A percentile compares a stretch with the other conserved stretches of the same genome.
phyloP scores from a whole-genome alignment of 2,329 filamentous ascomycete species.

The Aspergillus pseudoglaucus region DNA sequence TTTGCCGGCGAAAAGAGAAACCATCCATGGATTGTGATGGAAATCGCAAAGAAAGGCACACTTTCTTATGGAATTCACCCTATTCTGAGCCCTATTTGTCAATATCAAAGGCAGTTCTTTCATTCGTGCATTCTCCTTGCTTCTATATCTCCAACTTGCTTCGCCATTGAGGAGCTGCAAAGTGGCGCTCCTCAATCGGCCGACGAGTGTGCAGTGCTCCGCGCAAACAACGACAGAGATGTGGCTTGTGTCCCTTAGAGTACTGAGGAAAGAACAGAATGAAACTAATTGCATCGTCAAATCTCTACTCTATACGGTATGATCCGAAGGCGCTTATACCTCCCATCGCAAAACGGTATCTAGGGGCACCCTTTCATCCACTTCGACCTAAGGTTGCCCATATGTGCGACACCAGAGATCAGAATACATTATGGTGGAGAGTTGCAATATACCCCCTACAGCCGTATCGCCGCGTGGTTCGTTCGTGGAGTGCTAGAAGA shows the following conservation, averaged over 20 bases:
- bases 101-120: not conserved
- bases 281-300: conserved; percentile 13
- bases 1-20: conserved; percentile 7
- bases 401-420: conserved; percentile 31
- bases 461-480: conserved; percentile 36
- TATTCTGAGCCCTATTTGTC: not conserved
- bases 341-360: conserved; percentile 26
- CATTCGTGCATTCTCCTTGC: not conserved
- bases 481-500: conserved; percentile 41
- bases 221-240: not conserved
- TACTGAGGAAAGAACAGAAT: conserved; percentile 5
- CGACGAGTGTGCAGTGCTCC: not conserved
- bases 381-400: conserved; percentile 33
- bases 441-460: conserved; percentile 27
- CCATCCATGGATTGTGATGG: not conserved
- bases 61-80: not conserved
- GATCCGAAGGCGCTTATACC: conserved; percentile 15
- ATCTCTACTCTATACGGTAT: conserved; percentile 21
- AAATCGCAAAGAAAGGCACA: not conserved
- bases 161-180: not conserved
- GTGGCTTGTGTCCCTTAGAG: not conserved
- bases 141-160: not conserved
- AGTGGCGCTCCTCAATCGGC: not conserved
- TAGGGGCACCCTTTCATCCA: conserved; percentile 22
- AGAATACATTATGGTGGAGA: conserved; percentile 44